Evolutionary conservation across 331 rosid genomes (phyloP), one percentile per base, ranked within the genome.

Genomic region (Erythrophleum ivorense): DNA sequence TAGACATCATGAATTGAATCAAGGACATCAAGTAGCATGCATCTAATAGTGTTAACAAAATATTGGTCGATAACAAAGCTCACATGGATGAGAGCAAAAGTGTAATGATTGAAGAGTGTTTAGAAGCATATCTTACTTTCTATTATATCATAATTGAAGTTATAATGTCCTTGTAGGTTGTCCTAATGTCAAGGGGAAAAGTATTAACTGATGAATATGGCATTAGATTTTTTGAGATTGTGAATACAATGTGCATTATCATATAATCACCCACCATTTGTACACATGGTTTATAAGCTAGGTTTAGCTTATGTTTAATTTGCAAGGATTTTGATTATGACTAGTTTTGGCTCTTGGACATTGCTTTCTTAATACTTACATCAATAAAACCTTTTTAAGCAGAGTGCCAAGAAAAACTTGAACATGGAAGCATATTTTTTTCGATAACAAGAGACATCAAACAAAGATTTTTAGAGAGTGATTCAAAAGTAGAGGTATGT

Each of bases 341-440:
- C 14, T 63, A 49, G 3, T 18, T 4, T 5, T 18, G 52, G 46
- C 53, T 76, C 9, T 15, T 80, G 63, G 45, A 41, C 66, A 62
- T 46, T 38, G 59, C 60, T 63, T 63, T 41, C 66, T 54, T 18
- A 3, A 49, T 10, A 16, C 62, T 55, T 33, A 45, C n/a, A 65
- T 73, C 70, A 18, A 60, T 21, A 55, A 43, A n/a, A 78, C 57
- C 24, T 67, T 79, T 68, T 46, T 69, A 10, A 40, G 65, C 84
- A 84, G 87, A 84, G 87, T 71, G 87, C 84, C 77, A 84, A 84
- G 72, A 70, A 82, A 64, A 84, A 84, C 24, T 50, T 76, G 54
- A 84, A 84, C 24, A 84, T 80, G 62, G 84, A 80, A 36, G n/a
- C 70, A 84, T 84, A 31, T 84, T 84, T 78, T 76, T 69, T 71